A percentile compares a stretch with the other conserved stretches of the same genome.
phyloP scores from a whole-genome alignment of 2,329 filamentous ascomycete species.

The Sphaceloma murrayae region DNA sequence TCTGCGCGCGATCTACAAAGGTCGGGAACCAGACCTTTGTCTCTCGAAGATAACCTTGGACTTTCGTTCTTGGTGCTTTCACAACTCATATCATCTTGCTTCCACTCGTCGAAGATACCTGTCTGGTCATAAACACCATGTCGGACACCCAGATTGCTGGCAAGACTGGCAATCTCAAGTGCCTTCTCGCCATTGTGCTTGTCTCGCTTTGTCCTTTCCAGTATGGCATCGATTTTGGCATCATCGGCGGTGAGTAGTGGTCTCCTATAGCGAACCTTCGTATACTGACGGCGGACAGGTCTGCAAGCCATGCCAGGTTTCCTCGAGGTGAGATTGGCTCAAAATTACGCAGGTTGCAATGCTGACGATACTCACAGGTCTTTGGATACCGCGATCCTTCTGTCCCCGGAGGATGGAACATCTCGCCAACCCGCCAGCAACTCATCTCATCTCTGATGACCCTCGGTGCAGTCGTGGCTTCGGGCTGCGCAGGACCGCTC shows the following conservation, averaged over 20 bases:
- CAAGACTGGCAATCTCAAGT: slow-evolving; percentile 35
- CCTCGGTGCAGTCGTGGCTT: slow-evolving; percentile 37
- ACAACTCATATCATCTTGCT: not conserved
- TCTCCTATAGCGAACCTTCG: not conserved
- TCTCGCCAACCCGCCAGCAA: slow-evolving; percentile 34
- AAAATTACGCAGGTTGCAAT: too few relatives aligned
- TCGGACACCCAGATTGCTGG: slow-evolving; percentile 19
- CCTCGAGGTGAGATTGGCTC: too few relatives aligned
- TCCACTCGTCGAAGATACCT: not conserved
- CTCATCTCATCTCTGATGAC: slow-evolving; percentile 40
- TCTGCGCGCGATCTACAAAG: slow-evolving; percentile 14
- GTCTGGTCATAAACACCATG: too few relatives aligned
- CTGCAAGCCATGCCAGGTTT: slow-evolving; percentile 45
- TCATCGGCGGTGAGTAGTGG: slow-evolving; percentile 35
- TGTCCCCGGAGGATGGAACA: slow-evolving; percentile 27
- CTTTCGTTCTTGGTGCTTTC: not conserved
- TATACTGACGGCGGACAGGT: not conserved
- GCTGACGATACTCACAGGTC: too few relatives aligned
- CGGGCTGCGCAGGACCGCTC: slow-evolving; percentile 32
- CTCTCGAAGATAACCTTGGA: slow-evolving; percentile 22
- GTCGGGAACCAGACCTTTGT: slow-evolving; percentile 12
- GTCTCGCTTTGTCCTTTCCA: slow-evolving; percentile 44
- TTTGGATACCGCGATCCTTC: slow-evolving; percentile 27
- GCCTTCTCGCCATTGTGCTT: slow-evolving; percentile 40
- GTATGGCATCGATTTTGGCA: slow-evolving; percentile 44